Base-by-base conservation (phyloP, 108 stramenopile genomes). In the Aurantiochytrium sp. region DNA sequence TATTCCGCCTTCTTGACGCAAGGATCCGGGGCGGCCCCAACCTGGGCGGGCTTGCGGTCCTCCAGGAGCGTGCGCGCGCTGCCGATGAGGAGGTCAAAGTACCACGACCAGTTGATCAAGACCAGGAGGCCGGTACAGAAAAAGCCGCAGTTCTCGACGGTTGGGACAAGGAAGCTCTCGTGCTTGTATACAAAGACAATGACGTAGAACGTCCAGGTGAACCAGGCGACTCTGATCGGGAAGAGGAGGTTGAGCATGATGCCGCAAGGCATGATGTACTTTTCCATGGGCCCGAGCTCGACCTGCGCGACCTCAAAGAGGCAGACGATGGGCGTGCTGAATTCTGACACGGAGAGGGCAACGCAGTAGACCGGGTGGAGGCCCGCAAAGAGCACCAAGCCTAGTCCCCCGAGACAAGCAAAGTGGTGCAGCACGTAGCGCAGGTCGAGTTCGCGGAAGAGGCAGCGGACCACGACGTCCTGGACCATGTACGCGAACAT, bases 401-500 rank as follows among this genome's bases (percentile, higher is more conserved):
- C 27, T 12, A 81, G 73, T 12, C 73, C 73, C 19, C 21, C 73
- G 45, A 81, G 21, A n/a, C 73, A 81, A 24, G 73, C 39, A 42
- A 81, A 21, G 73, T 81, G 73, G 45, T 81, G 73, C n/a, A 81
- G 6, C 21, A 81, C 12, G 73, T 81, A 81, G 6, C 42, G 73
- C 39, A 41, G 30, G 1, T 48, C 45, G 39, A 27, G n/a, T 48
- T 81, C 45, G 6, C 42, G 8, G 12, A 41, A 81, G 42, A 48
- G n/a, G 39, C 21, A 81, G 39, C 73, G 73, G 19, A 41, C 45
- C 6, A 81, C 39, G 21, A 81, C 19, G 45, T 81, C 73, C 45
- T 81, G 73, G 12, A 2, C 39, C 73, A 81, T 81, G 73, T 81
- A 81, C 10, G 42, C 73, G 39, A 81, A 24, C 73, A 81, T 81